Base-by-base conservation (phyloP, 345 rosid genomes). In the Acer saccharum region DNA sequence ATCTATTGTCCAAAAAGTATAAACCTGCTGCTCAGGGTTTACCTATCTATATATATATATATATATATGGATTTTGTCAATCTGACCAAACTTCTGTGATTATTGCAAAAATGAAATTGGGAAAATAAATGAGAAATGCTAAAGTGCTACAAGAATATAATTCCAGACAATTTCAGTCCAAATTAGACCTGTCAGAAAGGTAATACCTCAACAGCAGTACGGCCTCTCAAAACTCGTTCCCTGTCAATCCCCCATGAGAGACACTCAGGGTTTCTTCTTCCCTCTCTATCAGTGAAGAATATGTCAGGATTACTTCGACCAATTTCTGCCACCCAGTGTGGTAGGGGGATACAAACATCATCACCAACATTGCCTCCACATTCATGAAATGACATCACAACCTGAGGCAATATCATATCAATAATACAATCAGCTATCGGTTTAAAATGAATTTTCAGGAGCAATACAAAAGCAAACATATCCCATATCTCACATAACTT, bases 321-420 rank as follows among this genome's bases (percentile, higher is more conserved):
- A 71, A 94, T 91, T 80, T 94, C 97, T 76, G 98, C 94, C 69
- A 97, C 91, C 99, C 99, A 96, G 77, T 93, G 94, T 44, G 98
- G 99, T 76, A 96, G 89, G 60, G 98, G 99, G 81, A 96, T 91
- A 79, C 97, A 93, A 50, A 91, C 99, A 86, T 96, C 99, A 83
- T 94, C 99, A 77, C 98, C 97, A 78, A 94, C 94, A 81, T 94
- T 93, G 82, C 98, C 94, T 63, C 99, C 99, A 84, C 99, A 95
- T 91, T 92, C 98, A 87, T 95, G 98, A 85, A 95, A 95, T 57
- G 98, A 94, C 98, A 97, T 89, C 69, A 94, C 91, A 84, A 93
- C 98, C 99, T 97, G 91, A 73, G 41, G 54, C 67, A 80, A 74
- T 72, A 77, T 83, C 77, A 74, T 72, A 77, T 83, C 39, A 72